These are phyloP conservation scores for Penicillium cosmopolitanum DNA, from an alignment of 495 filamentous ascomycete species.

Conservation along the genomic window DNA sequence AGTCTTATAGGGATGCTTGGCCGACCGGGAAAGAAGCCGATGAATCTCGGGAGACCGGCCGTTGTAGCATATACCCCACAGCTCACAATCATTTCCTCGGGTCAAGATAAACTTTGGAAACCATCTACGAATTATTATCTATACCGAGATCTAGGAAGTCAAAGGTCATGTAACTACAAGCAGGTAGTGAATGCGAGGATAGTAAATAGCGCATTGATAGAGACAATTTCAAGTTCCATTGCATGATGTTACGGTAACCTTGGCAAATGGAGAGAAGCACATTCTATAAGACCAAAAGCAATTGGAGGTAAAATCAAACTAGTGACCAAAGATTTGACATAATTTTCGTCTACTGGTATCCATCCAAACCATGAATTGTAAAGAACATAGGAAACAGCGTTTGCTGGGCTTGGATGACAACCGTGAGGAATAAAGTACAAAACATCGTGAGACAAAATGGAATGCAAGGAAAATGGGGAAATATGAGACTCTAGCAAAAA, in stretches of 20 bases:
- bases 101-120: too few species aligned
- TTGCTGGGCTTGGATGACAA: not conserved
- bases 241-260: not conserved
- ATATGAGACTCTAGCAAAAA: too few species aligned
- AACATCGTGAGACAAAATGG: not conserved
- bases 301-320: not conserved
- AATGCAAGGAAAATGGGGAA: not conserved
- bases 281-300: not conserved
- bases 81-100: too few species aligned
- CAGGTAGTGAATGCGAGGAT: not conserved
- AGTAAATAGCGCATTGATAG: not conserved
- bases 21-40: not conserved
- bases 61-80: not conserved
- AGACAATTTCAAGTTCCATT: constrained; percentile 7
- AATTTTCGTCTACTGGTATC: not conserved
- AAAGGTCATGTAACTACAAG: too few species aligned
- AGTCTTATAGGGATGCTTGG: not conserved
- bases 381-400: not conserved
- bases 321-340: not conserved
- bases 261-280: not conserved
- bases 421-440: not conserved
- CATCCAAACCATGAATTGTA: not conserved
- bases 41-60: not conserved
- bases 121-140: too few species aligned
- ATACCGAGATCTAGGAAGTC: too few species aligned